Evolutionary conservation across 257 asterid species (phyloP).

Genomic region (Paraleonurus japonicus): DNA sequence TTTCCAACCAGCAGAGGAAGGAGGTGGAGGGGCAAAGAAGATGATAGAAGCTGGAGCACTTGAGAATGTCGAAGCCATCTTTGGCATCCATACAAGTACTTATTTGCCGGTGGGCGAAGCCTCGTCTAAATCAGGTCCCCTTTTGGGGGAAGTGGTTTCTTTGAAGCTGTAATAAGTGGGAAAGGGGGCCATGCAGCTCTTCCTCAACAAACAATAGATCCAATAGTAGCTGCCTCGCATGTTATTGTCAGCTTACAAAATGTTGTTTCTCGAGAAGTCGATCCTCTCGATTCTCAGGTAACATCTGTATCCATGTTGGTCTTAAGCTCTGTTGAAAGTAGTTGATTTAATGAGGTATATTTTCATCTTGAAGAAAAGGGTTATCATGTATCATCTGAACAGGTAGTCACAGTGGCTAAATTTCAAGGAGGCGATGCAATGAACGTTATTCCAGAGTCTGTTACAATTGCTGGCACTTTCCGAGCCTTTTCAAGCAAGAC

Average conservation of each 20-base stretch:
- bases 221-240: conserved; percentile 56
- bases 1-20: conserved; percentile 86
- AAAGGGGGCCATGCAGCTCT: conserved; percentile 78
- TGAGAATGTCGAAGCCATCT: conserved; percentile 58
- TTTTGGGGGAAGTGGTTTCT: conserved; percentile 64
- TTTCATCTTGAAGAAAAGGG: background rate
- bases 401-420: conserved; percentile 61
- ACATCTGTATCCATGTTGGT: background rate
- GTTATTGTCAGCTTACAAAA: conserved; percentile 60
- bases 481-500: conserved; percentile 53
- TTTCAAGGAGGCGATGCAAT: conserved; percentile 61
- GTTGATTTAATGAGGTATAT: no score
- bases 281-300: conserved; percentile 81
- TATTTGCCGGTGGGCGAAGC: conserved; percentile 40
- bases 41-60: conserved; percentile 57
- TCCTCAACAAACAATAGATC: conserved; percentile 65
- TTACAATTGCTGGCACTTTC: conserved; percentile 68
- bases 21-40: conserved; percentile 69
- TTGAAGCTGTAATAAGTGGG: conserved; percentile 55
- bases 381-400: background rate
- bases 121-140: conserved; percentile 46
- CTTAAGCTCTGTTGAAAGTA: no score
- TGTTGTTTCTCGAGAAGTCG: conserved; percentile 72
- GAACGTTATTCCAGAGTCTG: conserved; percentile 63
- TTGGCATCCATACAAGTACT: conserved; percentile 50